These are phyloP conservation scores for Phoenix roebelenii DNA, from an alignment of 176 grass and related monocot genomes.

Conservation along the genomic window DNA sequence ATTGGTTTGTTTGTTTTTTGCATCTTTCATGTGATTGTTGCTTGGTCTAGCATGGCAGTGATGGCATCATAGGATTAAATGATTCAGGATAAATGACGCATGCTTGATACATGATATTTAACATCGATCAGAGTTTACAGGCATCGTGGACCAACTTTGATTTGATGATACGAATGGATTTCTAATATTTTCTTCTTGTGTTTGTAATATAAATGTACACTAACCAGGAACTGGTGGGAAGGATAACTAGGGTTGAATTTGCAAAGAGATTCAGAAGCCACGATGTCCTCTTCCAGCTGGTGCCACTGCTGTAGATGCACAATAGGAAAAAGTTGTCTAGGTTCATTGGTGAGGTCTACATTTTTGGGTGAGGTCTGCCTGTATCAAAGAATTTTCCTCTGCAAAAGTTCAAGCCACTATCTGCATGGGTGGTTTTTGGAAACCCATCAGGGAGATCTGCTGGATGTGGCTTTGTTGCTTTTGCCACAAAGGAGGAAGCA, in stretches of 20 bases:
- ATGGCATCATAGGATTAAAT: too few relatives aligned
- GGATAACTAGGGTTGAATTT: slow-evolving; percentile 70
- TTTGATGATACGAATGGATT: not conserved
- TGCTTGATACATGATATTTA: too few relatives aligned
- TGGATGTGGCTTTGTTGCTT: slow-evolving; percentile 84
- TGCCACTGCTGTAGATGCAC: slow-evolving; percentile 17
- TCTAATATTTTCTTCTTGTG: too few relatives aligned
- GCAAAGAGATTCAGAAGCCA: slow-evolving; percentile 72
- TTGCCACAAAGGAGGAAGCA: slow-evolving; percentile 63
- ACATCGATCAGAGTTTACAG: not conserved
- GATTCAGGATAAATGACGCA: too few relatives aligned
- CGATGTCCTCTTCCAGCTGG: slow-evolving; percentile 26
- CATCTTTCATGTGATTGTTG: too few relatives aligned
- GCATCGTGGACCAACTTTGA: not conserved
- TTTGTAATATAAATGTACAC: not conserved
- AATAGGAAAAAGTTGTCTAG: slow-evolving; percentile 16
- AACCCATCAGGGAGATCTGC: slow-evolving; percentile 40
- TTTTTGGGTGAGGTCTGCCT: slow-evolving; percentile 51
- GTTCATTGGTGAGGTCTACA: slow-evolving; percentile 32
- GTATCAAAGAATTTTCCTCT: slow-evolving; percentile 64
- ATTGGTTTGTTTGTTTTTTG: too few relatives aligned
- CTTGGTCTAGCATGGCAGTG: too few relatives aligned
- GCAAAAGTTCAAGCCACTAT: slow-evolving; percentile 44
- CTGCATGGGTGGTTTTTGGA: slow-evolving; percentile 51
- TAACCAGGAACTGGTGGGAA: slow-evolving; percentile 54